Conservation (phyloP, 257 asterid species). For the Penstemon eatonii region DNA sequence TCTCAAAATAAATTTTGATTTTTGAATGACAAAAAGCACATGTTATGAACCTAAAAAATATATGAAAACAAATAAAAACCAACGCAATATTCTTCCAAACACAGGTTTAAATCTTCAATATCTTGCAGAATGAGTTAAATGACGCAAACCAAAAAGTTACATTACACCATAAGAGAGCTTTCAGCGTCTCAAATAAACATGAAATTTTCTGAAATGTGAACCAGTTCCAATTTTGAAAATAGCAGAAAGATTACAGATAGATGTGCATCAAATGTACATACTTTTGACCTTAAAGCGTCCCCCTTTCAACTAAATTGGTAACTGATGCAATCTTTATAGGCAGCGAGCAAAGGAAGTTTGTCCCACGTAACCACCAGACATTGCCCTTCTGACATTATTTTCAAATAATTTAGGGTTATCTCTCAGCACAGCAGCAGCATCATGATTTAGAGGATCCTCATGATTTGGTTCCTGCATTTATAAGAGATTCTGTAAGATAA, state of each 20-base stretch:
- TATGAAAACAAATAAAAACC: background rate
- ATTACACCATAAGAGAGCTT: background rate
- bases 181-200: background rate
- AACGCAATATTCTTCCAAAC: background rate
- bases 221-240: slow-evolving; percentile 4
- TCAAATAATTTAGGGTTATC: slow-evolving; percentile 45
- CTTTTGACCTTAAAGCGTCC: slow-evolving; percentile 20
- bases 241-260: slow-evolving; percentile 9
- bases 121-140: background rate
- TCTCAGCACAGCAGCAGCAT: slow-evolving; percentile 65
- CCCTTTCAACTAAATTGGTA: background rate
- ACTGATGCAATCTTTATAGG: slow-evolving; percentile 11
- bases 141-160: background rate
- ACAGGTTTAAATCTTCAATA: background rate
- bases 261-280: slow-evolving; percentile 32
- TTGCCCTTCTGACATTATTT: slow-evolving; percentile 48
- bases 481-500: background rate
- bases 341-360: slow-evolving; percentile 37
- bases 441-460: slow-evolving; percentile 67
- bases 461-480: slow-evolving; percentile 45
- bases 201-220: too few species aligned
- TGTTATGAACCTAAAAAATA: background rate
- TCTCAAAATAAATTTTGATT: too few species aligned
- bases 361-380: slow-evolving; percentile 47
- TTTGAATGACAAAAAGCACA: background rate